Evolutionary conservation across 441 rosid genomes (phyloP).

Genomic region (Populus hybrid): DNA sequence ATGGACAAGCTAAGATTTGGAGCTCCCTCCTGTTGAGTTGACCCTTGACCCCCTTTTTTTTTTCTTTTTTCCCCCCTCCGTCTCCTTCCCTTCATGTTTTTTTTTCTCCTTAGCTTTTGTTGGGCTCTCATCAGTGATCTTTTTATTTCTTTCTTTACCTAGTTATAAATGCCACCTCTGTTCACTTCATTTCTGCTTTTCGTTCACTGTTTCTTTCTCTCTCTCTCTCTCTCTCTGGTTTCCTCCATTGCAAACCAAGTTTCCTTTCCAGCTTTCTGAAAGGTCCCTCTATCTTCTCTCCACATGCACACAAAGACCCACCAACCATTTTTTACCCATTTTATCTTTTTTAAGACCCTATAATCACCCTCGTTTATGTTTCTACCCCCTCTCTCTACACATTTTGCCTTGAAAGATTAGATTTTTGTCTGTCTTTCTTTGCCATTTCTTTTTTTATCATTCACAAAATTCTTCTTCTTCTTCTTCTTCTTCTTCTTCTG

Average conservation of each 20-base stretch:
- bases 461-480: constrained; percentile 16
- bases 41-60: background rate
- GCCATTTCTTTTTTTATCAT: constrained; percentile 26
- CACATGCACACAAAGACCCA: constrained; percentile 33
- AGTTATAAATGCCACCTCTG: constrained; percentile 39
- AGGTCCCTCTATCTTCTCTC: constrained; percentile 21
- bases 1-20: background rate
- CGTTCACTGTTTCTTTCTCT: constrained; percentile 43
- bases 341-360: constrained; percentile 3
- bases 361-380: constrained; percentile 13
- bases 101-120: background rate
- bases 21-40: constrained; percentile 6
- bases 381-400: constrained; percentile 16
- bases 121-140: background rate
- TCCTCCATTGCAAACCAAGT: constrained; percentile 89
- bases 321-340: constrained; percentile 55
- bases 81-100: background rate
- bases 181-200: constrained; percentile 41
- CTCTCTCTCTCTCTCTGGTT: constrained; percentile 33
- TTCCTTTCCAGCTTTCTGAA: constrained; percentile 53
- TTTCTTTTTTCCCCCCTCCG: background rate
- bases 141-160: constrained; percentile 3
- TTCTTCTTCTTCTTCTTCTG: too few species aligned
- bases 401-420: constrained; percentile 32
- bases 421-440: constrained; percentile 40